These are phyloP conservation scores for Saposhnikovia divaricata DNA, from an alignment of 129 eudicot species.

Conservation along the genomic window DNA sequence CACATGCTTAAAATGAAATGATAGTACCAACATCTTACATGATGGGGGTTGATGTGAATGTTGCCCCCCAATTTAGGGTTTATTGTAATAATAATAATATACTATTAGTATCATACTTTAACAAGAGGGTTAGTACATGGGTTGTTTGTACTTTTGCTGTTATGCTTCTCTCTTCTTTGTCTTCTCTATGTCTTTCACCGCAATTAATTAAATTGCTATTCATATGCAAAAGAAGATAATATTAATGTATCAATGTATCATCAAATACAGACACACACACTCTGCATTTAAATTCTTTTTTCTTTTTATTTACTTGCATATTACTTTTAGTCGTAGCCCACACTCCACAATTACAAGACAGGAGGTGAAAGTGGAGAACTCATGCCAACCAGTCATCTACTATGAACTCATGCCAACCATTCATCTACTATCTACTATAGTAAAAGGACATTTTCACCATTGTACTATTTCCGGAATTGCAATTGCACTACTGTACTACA, in stretches of 20 bases:
- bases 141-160: conserved; percentile 2
- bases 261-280: not conserved
- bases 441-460: no score
- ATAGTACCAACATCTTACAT: conserved; percentile 8
- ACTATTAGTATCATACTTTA: not conserved
- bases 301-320: not conserved
- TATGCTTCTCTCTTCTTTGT: conserved; percentile 9
- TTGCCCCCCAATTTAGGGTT: conserved; percentile 11
- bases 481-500: no score
- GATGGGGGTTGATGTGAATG: conserved; percentile 6
- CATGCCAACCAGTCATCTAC: not conserved
- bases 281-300: no score
- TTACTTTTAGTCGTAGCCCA: not conserved
- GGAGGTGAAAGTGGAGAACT: not conserved
- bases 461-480: no score
- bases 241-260: no score
- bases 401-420: no score
- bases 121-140: not conserved
- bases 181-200: conserved; percentile 7
- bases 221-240: not conserved
- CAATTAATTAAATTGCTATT: not conserved
- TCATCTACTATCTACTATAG: no score
- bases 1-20: conserved; percentile 7
- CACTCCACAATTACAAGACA: not conserved
- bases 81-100: not conserved